phyloP scores from a whole-genome alignment of 2,329 filamentous ascomycete species.

The Pseudocercospora fuligena region DNA sequence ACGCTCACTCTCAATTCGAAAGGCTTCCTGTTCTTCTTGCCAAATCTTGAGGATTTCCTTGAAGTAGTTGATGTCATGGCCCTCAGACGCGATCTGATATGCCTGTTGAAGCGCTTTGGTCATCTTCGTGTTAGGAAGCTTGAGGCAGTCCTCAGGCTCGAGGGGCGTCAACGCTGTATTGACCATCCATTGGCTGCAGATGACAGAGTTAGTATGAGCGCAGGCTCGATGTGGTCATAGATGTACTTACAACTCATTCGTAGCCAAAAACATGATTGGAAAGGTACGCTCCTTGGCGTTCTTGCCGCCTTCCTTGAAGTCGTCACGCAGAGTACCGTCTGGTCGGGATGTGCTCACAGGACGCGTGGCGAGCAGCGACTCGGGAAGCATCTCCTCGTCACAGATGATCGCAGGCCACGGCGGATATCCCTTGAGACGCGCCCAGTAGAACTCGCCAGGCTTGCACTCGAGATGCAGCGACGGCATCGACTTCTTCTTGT shows the following conservation, averaged over 20 bases:
- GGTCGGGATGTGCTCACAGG: conserved; percentile 81
- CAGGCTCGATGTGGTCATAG: background rate
- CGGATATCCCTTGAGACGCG: conserved; percentile 91
- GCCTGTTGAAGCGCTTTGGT: conserved; percentile 79
- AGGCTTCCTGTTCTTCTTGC: conserved; percentile 56
- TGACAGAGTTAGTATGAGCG: conserved; percentile 9
- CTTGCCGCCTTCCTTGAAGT: conserved; percentile 86
- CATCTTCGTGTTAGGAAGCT: conserved; percentile 74
- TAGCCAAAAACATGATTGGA: conserved; percentile 91
- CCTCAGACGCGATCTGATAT: conserved; percentile 78
- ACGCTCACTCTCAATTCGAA: conserved; percentile 41
- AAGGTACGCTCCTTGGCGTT: conserved; percentile 83
- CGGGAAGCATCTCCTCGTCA: conserved; percentile 91
- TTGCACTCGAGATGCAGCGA: conserved; percentile 74
- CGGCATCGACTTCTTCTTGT: conserved; percentile 80
- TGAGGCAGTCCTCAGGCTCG: conserved; percentile 70
- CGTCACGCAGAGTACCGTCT: conserved; percentile 86
- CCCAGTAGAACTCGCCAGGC: conserved; percentile 89
- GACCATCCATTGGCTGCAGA: conserved; percentile 80
- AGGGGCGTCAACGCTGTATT: conserved; percentile 83
- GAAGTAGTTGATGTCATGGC: conserved; percentile 78
- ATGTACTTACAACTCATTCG: conserved; percentile 91
- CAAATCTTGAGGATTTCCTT: conserved; percentile 73
- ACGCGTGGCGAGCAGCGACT: conserved; percentile 73
- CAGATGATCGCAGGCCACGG: conserved; percentile 94